Evolutionary conservation across 768 basidiomycete species (phyloP), one percentile per base, ranked within the genome.

Genomic region (Trametes villosa): DNA sequence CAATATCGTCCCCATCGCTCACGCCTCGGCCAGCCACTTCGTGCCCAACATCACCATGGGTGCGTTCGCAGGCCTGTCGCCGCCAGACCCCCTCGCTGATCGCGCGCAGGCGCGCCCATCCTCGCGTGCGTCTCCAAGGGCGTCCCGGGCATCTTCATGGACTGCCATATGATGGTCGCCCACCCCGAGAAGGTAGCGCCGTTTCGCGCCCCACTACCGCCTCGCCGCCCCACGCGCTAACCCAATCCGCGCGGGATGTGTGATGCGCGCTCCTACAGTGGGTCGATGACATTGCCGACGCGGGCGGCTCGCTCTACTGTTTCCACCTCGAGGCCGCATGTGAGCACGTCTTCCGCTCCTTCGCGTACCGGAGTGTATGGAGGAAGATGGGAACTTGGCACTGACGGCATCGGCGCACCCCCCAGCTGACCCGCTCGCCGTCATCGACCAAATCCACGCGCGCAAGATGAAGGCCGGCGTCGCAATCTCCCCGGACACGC

Each of bases 111-210:
- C 59, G 88, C 92, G 33, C 96, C 96, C 8, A 84, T 98, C 49
- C 83, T 98, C 31, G 81, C 90, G 30, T 92, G 88, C 66, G 88
- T 99, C 22, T 80, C 83, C 53, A 94, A 94, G 74, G 85, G 87
- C 34, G 85, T 98, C 22, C 96, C 96, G 2, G 92, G 86, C 53
- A 97, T 98, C 67, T 98, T 95, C 79, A 98, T 99, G 96, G 97
- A 99, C 76, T 98, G 96, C 75, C 97, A 99, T 76, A 98, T 98
- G 97, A 99, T 99, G 97, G 97, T 99, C 20, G 74, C 94, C 0
- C 79, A 98, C 49, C 97, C 97, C 11, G 92, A 91, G 70, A 88
- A 89, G 81, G 96, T 93, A 66, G 49, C 13, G 13, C 42, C 69
- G 36, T 29, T 17, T 27, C 36, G 11, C 18, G 11, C 36, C 18